Conservation (phyloP, 169 alveolate genomes). For the Eimeria zaria region DNA sequence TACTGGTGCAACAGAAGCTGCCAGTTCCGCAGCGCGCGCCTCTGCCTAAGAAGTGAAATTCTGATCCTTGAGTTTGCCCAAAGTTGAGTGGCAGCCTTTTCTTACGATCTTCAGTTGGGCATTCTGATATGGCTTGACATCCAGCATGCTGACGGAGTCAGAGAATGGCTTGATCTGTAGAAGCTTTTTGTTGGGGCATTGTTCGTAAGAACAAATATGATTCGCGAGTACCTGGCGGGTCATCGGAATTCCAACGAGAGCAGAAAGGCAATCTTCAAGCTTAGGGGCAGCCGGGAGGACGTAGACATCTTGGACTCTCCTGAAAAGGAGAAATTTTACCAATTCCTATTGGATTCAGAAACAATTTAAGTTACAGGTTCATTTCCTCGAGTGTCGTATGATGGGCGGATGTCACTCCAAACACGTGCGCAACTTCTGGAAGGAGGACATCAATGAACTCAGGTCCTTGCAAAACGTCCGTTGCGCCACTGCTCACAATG, state of each 20-base stretch:
- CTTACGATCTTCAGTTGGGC: slow-evolving; percentile 73
- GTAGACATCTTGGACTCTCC: slow-evolving; percentile 65
- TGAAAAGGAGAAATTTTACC: background rate
- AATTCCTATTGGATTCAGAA: background rate
- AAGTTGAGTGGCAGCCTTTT: background rate
- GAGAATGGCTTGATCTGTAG: slow-evolving; percentile 64
- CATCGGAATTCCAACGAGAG: slow-evolving; percentile 65
- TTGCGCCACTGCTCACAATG: slow-evolving; percentile 71
- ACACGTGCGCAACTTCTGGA: slow-evolving; percentile 73
- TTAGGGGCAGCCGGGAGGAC: slow-evolving; percentile 71
- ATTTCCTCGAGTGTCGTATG: slow-evolving; percentile 74
- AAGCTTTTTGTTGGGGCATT: background rate
- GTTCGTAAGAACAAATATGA: no score
- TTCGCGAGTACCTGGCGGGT: slow-evolving; percentile 51
- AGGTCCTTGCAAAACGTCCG: slow-evolving; percentile 50
- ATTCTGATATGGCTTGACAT: slow-evolving; percentile 61
- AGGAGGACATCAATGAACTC: slow-evolving; percentile 72
- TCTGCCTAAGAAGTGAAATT: slow-evolving; percentile 34
- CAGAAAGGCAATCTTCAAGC: slow-evolving; percentile 70
- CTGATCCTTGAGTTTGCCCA: background rate
- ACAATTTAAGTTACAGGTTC: slow-evolving; percentile 27
- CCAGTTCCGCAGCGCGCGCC: slow-evolving; percentile 77
- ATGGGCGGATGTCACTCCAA: slow-evolving; percentile 69
- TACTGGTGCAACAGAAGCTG: slow-evolving; percentile 76
- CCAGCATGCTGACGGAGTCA: slow-evolving; percentile 67